phyloP scores from a whole-genome alignment of 2,329 filamentous ascomycete species.

The Albifimbria verrucaria region DNA sequence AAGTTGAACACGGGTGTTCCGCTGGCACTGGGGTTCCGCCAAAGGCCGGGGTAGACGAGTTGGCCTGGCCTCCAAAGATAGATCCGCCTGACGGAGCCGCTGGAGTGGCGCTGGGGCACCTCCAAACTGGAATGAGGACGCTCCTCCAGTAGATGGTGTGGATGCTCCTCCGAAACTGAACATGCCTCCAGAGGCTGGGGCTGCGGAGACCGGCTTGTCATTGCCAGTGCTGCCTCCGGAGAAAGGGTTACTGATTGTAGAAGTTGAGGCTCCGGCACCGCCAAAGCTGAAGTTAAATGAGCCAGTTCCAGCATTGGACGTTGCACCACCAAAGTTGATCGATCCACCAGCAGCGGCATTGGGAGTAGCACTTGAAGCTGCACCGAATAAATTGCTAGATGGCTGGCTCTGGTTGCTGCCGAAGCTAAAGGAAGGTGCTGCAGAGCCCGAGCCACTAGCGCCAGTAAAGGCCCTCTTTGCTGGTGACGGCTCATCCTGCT shows the following conservation, averaged over 20 bases:
- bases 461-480: constrained; percentile 31
- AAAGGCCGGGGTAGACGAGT: constrained; percentile 24
- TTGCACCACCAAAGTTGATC: constrained; percentile 37
- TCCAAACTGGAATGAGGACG: constrained; percentile 37
- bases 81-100: constrained; percentile 15
- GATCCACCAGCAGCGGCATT: constrained; percentile 14
- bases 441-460: constrained; percentile 14
- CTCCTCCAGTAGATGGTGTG: constrained; percentile 20
- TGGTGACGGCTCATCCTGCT: constrained; percentile 37
- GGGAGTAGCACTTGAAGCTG: constrained; percentile 18
- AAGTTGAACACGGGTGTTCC: constrained; percentile 37
- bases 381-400: constrained; percentile 37
- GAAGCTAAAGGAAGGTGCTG: constrained; percentile 33
- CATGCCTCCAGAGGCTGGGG: constrained; percentile 23
- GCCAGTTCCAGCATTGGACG: constrained; percentile 17
- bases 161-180: constrained; percentile 36
- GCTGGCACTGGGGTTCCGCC: constrained; percentile 22
- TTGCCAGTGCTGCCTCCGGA: constrained; percentile 21
- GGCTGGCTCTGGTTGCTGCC: constrained; percentile 19
- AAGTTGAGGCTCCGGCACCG: constrained; percentile 18
- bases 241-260: constrained; percentile 39
- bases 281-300: constrained; percentile 30
- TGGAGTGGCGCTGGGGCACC: constrained; percentile 14
- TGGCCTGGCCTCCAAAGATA: constrained; percentile 23
- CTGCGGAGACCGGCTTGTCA: constrained; percentile 17